Percentiles rank a stretch among this genome's conserved stretches.
Evolutionary conservation across 352 stramenopile genomes (phyloP).

Genomic region (Phytopythium montanum): DNA sequence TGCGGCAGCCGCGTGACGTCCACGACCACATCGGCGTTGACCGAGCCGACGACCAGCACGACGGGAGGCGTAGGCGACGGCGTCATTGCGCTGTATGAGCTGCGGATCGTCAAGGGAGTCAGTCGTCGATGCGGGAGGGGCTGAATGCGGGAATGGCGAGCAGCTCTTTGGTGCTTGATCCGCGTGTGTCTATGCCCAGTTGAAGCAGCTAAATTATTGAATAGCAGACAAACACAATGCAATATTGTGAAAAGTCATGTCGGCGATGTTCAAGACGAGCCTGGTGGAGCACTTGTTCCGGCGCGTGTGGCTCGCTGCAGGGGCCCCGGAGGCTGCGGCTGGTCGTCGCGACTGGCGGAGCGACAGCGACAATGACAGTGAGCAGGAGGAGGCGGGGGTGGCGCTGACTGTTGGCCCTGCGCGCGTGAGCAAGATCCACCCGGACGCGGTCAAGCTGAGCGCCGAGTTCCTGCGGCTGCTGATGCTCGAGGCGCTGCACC

Average conservation of each 20-base stretch:
- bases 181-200: no score
- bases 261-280: slow-evolving; percentile 44
- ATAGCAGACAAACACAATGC: not conserved
- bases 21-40: slow-evolving; percentile 82
- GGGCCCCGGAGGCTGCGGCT: slow-evolving; percentile 5
- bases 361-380: slow-evolving; percentile 34
- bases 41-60: slow-evolving; percentile 76
- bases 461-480: slow-evolving; percentile 76
- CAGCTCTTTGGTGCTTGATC: no score
- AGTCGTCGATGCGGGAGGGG: no score
- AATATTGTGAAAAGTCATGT: no score
- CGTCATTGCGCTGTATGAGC: not conserved
- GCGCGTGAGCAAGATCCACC: slow-evolving; percentile 67
- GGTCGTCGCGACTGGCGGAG: slow-evolving; percentile 11
- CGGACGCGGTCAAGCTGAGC: slow-evolving; percentile 72
- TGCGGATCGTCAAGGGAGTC: not conserved
- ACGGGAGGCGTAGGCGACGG: not conserved
- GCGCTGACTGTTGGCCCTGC: slow-evolving; percentile 14
- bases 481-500: slow-evolving; percentile 62
- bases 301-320: slow-evolving; percentile 43
- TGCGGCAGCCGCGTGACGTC: slow-evolving; percentile 62
- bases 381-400: slow-evolving; percentile 30
- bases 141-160: not conserved
- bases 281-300: slow-evolving; percentile 78
- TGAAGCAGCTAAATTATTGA: not conserved